Percentiles rank a stretch among this genome's conserved stretches.
Evolutionary conservation across 2,329 filamentous ascomycete species (phyloP).

Genomic region (Periconia sp.): DNA sequence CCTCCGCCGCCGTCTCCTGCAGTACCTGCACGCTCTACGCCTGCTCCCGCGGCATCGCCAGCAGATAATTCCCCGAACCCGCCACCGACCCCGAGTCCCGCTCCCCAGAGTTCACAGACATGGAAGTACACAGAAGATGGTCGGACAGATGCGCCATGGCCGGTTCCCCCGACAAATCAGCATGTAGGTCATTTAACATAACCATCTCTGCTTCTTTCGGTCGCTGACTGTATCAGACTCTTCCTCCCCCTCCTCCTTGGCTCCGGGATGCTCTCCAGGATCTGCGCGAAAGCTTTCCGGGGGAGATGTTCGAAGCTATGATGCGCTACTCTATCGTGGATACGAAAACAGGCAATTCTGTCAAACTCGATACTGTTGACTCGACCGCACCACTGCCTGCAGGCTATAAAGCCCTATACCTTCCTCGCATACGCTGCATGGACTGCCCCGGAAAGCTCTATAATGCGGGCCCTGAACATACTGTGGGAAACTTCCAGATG

Average conservation of each 20-base stretch:
- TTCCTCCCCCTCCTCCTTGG: slow-evolving; percentile 89
- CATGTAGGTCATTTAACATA: slow-evolving; percentile 56
- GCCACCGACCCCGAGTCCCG: slow-evolving; percentile 41
- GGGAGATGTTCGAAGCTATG: slow-evolving; percentile 81
- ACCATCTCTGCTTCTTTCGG: neutral
- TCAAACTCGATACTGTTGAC: slow-evolving; percentile 53
- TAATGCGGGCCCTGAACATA: slow-evolving; percentile 81
- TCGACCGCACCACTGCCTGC: slow-evolving; percentile 57
- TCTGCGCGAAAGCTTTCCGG: slow-evolving; percentile 70
- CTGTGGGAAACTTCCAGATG: slow-evolving; percentile 87
- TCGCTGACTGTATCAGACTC: neutral
- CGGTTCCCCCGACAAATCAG: slow-evolving; percentile 60
- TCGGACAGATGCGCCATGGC: slow-evolving; percentile 65
- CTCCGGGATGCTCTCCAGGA: slow-evolving; percentile 72
- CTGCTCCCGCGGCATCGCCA: slow-evolving; percentile 19
- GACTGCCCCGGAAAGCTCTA: slow-evolving; percentile 95
- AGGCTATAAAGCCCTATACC: slow-evolving; percentile 75
- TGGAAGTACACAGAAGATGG: slow-evolving; percentile 51
- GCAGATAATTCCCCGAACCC: slow-evolving; percentile 33
- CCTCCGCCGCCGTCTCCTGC: slow-evolving; percentile 55
- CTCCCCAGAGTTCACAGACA: slow-evolving; percentile 31
- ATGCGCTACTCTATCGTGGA: slow-evolving; percentile 91
- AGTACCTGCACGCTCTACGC: slow-evolving; percentile 38
- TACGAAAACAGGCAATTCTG: slow-evolving; percentile 42
- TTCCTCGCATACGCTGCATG: slow-evolving; percentile 86